phyloP scores from a whole-genome alignment of 768 basidiomycete genomes.

The Naganishia onofrii region DNA sequence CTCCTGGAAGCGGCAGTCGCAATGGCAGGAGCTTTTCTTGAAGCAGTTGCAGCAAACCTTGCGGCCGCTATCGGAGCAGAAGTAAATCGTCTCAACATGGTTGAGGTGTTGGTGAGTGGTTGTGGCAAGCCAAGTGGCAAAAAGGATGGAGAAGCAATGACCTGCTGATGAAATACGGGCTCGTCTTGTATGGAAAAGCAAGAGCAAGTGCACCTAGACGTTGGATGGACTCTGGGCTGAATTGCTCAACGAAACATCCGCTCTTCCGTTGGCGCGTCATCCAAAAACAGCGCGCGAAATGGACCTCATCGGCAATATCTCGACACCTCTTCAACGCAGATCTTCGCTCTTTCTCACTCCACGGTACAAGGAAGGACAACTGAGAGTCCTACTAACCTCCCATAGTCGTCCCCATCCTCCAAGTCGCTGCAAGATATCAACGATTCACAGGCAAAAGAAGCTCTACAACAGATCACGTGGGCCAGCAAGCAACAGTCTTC shows the following conservation, averaged over 20 bases:
- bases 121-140: conserved; percentile 19
- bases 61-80: conserved; percentile 21
- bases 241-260: conserved; percentile 8
- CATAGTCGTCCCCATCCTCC: neutral
- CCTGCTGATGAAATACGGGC: neutral
- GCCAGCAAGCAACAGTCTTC: neutral
- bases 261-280: conserved; percentile 24
- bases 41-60: conserved; percentile 2
- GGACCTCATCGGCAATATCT: conserved; percentile 3
- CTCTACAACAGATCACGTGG: neutral
- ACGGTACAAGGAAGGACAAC: neutral
- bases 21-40: conserved; percentile 8
- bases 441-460: too few relatives aligned
- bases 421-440: neutral
- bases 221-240: conserved; percentile 5
- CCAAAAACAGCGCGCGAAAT: conserved; percentile 18
- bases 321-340: neutral
- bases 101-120: conserved; percentile 1
- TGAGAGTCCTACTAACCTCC: neutral
- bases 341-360: neutral
- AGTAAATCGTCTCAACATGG: conserved; percentile 22
- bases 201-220: neutral
- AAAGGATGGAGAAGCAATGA: neutral
- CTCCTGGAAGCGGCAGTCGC: conserved; percentile 16
- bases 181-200: neutral